Conservation (phyloP, 2,329 filamentous ascomycete species). For the Pseudogymnoascus sp. region DNA sequence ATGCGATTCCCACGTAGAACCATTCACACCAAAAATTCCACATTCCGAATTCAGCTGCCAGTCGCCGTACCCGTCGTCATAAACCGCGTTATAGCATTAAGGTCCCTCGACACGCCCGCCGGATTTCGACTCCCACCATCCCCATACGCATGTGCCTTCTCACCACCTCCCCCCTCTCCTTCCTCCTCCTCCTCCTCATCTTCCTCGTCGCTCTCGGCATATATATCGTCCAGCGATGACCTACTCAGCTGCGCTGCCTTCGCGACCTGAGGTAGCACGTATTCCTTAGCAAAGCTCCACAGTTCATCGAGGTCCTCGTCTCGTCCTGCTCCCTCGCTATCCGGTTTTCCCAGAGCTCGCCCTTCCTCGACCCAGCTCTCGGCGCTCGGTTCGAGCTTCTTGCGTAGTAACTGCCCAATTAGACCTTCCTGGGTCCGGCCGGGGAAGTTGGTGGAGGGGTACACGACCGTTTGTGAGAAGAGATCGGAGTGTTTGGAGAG, state of each 20-base stretch:
- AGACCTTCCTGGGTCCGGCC: constrained; percentile 60
- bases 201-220: constrained; percentile 26
- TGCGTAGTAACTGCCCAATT: constrained; percentile 65
- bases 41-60: neutral
- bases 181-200: constrained; percentile 20
- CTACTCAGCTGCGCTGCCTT: constrained; percentile 29
- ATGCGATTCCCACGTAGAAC: neutral
- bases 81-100: neutral
- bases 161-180: constrained; percentile 27
- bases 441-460: constrained; percentile 69
- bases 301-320: constrained; percentile 45
- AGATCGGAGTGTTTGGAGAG: constrained; percentile 59
- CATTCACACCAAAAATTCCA: neutral
- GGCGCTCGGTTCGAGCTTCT: constrained; percentile 73
- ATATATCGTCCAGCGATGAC: constrained; percentile 31
- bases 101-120: neutral
- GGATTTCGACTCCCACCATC: constrained; percentile 22
- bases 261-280: constrained; percentile 36
- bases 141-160: constrained; percentile 32
- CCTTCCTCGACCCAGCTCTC: constrained; percentile 66
- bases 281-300: constrained; percentile 41
- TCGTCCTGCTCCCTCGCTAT: constrained; percentile 19
- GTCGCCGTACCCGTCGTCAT: neutral
- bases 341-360: constrained; percentile 37
- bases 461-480: constrained; percentile 63